Evolutionary conservation across 179 eudicot species (phyloP).

Genomic region (Silene vulgaris): DNA sequence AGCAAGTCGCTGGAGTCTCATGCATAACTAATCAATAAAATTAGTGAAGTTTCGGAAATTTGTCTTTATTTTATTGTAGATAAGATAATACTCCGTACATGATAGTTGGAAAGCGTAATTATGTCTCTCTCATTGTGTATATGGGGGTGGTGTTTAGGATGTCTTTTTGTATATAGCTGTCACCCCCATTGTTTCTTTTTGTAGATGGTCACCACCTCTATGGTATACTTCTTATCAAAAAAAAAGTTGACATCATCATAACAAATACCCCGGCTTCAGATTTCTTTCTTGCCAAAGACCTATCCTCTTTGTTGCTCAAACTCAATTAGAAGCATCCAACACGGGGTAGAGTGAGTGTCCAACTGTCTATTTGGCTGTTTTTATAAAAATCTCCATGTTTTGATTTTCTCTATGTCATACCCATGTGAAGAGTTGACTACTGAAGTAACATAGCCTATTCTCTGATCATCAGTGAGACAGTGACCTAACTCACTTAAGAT

Average conservation of each 20-base stretch:
- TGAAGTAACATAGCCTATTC: too few species aligned
- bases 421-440: neutral
- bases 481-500: neutral
- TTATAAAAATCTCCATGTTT: neutral
- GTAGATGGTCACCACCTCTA: too few species aligned
- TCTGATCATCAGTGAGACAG: conserved; percentile 4
- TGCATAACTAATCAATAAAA: neutral
- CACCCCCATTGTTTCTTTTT: too few species aligned
- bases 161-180: too few species aligned
- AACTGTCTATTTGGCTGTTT: neutral
- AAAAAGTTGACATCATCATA: too few species aligned
- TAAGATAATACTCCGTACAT: too few species aligned
- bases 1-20: neutral
- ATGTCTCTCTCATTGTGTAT: too few species aligned
- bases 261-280: neutral
- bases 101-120: too few species aligned
- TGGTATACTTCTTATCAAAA: too few species aligned
- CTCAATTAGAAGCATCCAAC: neutral
- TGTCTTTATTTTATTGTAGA: too few species aligned
- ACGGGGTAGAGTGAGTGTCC: neutral
- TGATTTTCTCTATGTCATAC: neutral
- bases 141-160: too few species aligned
- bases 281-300: neutral
- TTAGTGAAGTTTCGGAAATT: neutral
- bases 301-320: neutral